Evolutionary conservation across 768 basidiomycete species (phyloP).

Genomic region (Termitomyces sp.): DNA sequence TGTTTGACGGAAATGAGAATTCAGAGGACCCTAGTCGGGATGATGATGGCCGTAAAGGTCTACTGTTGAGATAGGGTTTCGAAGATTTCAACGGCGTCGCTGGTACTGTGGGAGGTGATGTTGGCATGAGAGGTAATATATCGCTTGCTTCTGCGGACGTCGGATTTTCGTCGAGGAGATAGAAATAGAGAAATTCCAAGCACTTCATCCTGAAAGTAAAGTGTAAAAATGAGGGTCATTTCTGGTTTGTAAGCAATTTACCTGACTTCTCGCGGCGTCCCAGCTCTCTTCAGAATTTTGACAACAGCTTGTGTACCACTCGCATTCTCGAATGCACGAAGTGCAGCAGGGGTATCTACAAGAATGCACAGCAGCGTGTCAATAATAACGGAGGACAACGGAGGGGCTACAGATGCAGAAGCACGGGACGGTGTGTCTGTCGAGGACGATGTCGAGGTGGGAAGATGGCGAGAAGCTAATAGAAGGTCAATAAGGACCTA

Average conservation of each 20-base stretch:
- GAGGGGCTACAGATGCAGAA: conserved; percentile 21
- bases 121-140: conserved; percentile 13
- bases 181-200: conserved; percentile 93
- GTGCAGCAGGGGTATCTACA: conserved; percentile 76
- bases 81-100: conserved; percentile 38
- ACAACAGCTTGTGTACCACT: conserved; percentile 81
- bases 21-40: conserved; percentile 38
- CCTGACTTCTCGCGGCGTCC: conserved; percentile 86
- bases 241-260: conserved; percentile 29
- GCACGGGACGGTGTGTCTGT: conserved; percentile 21
- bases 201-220: conserved; percentile 78
- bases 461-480: conserved; percentile 62
- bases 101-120: conserved; percentile 32
- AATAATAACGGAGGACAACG: conserved; percentile 70
- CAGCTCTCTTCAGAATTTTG: conserved; percentile 82
- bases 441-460: conserved; percentile 23
- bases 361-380: conserved; percentile 86
- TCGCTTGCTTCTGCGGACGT: conserved; percentile 16
- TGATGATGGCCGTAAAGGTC: conserved; percentile 34
- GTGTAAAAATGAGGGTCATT: background rate
- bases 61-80: conserved; percentile 33
- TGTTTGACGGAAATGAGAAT: conserved; percentile 20
- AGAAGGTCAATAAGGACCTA: conserved; percentile 75
- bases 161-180: conserved; percentile 79
- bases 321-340: conserved; percentile 75